Conservation (phyloP, 192 early-diverging fungal species). For the Podila epigama region DNA sequence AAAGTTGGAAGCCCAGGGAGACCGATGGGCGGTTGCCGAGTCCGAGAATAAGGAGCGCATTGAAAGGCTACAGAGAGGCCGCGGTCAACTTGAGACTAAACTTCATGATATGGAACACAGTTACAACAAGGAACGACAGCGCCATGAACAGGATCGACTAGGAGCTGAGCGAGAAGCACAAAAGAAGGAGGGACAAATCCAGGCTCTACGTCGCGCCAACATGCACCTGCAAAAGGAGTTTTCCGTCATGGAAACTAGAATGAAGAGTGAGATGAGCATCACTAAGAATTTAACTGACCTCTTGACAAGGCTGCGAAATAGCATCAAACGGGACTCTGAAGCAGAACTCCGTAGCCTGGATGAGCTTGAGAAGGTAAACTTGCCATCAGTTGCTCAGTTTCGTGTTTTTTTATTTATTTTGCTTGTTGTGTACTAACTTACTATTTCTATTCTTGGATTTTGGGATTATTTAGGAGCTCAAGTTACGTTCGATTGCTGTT, state of each 20-base stretch:
- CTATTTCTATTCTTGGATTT: background rate
- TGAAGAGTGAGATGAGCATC: slow-evolving; percentile 10
- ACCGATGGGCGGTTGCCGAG: slow-evolving; percentile 5
- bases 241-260: background rate
- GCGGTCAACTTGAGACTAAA: background rate
- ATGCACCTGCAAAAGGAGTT: slow-evolving; percentile 18
- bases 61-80: background rate
- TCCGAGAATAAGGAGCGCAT: slow-evolving; percentile 4
- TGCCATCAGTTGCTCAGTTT: background rate
- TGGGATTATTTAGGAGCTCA: slow-evolving; percentile 11
- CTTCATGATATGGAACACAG: slow-evolving; percentile 1
- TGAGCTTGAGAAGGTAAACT: slow-evolving; percentile 15
- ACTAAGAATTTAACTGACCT: slow-evolving; percentile 11
- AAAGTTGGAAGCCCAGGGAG: background rate
- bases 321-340: slow-evolving; percentile 15
- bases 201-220: background rate
- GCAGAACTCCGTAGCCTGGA: slow-evolving; percentile 9
- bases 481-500: slow-evolving; percentile 4
- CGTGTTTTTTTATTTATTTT: background rate
- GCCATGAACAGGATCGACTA: background rate
- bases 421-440: background rate
- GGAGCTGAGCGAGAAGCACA: background rate
- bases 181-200: slow-evolving; percentile 2
- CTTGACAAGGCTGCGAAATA: background rate
- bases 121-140: background rate